phyloP scores from a whole-genome alignment of 2,329 filamentous ascomycete species.

The Paracoccidioides brasiliensis region DNA sequence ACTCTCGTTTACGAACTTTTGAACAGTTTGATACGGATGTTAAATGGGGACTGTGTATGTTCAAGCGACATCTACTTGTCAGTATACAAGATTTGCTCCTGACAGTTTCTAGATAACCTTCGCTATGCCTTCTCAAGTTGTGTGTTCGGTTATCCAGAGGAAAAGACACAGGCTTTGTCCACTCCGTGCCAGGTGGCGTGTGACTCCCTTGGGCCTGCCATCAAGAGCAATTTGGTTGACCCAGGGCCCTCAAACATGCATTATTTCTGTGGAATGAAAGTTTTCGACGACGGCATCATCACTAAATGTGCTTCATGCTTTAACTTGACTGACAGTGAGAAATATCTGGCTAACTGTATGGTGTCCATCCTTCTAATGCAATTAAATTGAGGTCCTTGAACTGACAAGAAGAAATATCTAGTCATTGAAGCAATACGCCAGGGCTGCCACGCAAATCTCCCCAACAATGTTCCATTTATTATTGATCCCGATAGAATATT shows the following conservation, averaged over 20 bases:
- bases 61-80: not conserved
- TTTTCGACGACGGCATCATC: conserved; percentile 30
- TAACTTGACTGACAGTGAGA: conserved; percentile 27
- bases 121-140: conserved; percentile 33
- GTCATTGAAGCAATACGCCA: conserved; percentile 35
- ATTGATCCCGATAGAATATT: conserved; percentile 31
- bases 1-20: conserved; percentile 16
- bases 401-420: conserved; percentile 11
- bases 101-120: conserved; percentile 28
- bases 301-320: conserved; percentile 33
- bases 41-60: conserved; percentile 35
- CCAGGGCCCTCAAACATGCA: conserved; percentile 21
- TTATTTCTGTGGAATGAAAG: conserved; percentile 25
- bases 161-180: conserved; percentile 23
- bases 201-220: conserved; percentile 20
- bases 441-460: conserved; percentile 30
- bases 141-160: conserved; percentile 29
- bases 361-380: conserved; percentile 3
- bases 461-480: conserved; percentile 24
- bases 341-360: conserved; percentile 34
- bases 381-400: conserved; percentile 3
- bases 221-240: conserved; percentile 19
- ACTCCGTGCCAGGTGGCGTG: conserved; percentile 35
- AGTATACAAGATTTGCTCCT: conserved; percentile 3
- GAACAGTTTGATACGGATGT: conserved; percentile 28